Evolutionary conservation across 768 basidiomycete species (phyloP), one percentile per base, ranked within the genome.

Genomic region (Pleurotus giganteus): DNA sequence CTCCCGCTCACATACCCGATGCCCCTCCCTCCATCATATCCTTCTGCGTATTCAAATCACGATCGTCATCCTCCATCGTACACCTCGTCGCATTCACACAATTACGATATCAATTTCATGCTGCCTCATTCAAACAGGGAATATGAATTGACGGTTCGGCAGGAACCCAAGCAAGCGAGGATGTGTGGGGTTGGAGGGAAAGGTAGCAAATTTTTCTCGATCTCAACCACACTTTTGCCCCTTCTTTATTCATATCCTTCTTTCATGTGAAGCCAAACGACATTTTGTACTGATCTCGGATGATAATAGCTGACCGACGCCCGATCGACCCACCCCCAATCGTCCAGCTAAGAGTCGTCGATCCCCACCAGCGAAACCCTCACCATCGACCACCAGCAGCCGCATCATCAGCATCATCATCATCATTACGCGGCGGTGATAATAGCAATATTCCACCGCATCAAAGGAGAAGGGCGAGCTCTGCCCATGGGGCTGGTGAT

Each of bases 261-360:
- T n/a, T n/a, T n/a, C n/a, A n/a, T n/a, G n/a, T n/a, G n/a, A n/a
- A n/a, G n/a, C n/a, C n/a, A n/a, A n/a, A n/a, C n/a, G n/a, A n/a
- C n/a, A n/a, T n/a, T n/a, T n/a, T n/a, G n/a, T n/a, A n/a, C n/a
- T n/a, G n/a, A n/a, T n/a, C 31, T 9, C 15, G 32, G 27, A 53
- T 45, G 42, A 55, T 53, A 55, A 49, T 72, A 89, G 94, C 92
- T 53, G 95, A 96, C 79, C 82, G 94, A n/a, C 80, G 94, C 32
- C 94, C 95, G 2, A 94, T 98, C 66, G 94, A 98, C 76, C 95
- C 95, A 0, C 94, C 94, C 1, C 94, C 95, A 15, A 94, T 98
- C 72, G 86, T 98, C n/a, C 93, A 96, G 69, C 84, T 98, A 6
- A 85, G 89, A 53, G 91, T 97, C 53, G 77, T 91, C 61, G 89